A percentile compares a stretch with the other conserved stretches of the same genome.
Evolutionary conservation across 2,329 filamentous ascomycete genomes (phyloP).

Genomic region (Ceratocystis papillata): DNA sequence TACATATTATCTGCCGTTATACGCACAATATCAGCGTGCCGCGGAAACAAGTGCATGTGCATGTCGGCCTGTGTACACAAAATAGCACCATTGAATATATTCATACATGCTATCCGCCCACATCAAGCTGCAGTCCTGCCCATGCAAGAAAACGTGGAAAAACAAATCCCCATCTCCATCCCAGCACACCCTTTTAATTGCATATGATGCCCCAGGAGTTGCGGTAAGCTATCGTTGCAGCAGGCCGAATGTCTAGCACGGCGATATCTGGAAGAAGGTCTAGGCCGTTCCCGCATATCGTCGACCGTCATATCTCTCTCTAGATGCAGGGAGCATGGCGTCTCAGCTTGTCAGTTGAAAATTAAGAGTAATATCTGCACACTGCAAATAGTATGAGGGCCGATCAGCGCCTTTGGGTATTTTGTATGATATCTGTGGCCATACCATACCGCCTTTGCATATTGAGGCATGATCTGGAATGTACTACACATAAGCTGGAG

Average conservation of each 20-base stretch:
- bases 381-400: neutral
- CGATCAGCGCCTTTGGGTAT: neutral
- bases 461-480: conserved; percentile 1
- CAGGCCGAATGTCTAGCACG: too few relatives aligned
- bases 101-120: neutral
- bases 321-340: too few relatives aligned
- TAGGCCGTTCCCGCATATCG: too few relatives aligned
- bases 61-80: neutral
- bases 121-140: neutral
- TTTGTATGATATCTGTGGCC: neutral
- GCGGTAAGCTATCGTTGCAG: neutral
- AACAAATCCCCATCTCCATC: neutral
- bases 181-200: neutral
- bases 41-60: neutral
- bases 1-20: neutral
- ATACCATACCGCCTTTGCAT: conserved; percentile 10
- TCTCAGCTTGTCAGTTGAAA: too few relatives aligned
- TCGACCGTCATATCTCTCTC: neutral
- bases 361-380: neutral
- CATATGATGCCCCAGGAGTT: neutral
- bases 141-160: conserved; percentile 5
- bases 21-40: neutral
- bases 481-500: neutral
- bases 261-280: too few relatives aligned
- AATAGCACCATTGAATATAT: neutral